A percentile compares a stretch with the other conserved stretches of the same genome.
Evolutionary conservation across 768 basidiomycete species (phyloP).

Genomic region (Mycena haematopus): DNA sequence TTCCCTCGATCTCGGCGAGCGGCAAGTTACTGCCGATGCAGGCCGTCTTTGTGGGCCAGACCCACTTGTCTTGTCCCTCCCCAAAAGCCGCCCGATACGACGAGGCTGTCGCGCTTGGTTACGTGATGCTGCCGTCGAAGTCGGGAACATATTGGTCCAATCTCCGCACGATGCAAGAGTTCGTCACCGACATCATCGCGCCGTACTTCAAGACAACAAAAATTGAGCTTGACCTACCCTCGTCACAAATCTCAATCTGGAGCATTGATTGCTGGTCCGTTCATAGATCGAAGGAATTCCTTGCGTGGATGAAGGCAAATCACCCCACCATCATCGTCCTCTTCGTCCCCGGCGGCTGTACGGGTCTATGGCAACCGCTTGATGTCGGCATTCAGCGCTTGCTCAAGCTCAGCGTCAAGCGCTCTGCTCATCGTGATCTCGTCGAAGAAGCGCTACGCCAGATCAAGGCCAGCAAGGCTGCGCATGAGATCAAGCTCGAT

Average conservation of each 20-base stretch:
- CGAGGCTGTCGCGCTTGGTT: conserved; percentile 32
- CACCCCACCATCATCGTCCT: conserved; percentile 40
- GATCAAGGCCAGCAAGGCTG: background rate
- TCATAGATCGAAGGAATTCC: conserved; percentile 42
- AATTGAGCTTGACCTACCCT: conserved; percentile 24
- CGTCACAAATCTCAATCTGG: conserved; percentile 36
- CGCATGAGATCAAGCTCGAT: background rate
- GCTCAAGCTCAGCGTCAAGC: conserved; percentile 33
- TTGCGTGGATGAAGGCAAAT: conserved; percentile 38
- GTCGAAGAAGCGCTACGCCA: conserved; percentile 33
- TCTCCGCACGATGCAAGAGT: conserved; percentile 34
- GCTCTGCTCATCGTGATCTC: conserved; percentile 33
- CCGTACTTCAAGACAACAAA: conserved; percentile 38
- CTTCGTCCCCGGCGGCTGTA: conserved; percentile 42
- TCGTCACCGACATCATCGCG: conserved; percentile 38
- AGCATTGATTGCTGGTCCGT: conserved; percentile 45
- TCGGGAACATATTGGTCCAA: conserved; percentile 40
- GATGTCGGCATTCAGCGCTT: conserved; percentile 43
- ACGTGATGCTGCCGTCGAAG: conserved; percentile 34
- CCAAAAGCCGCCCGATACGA: conserved; percentile 22
- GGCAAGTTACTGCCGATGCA: conserved; percentile 45
- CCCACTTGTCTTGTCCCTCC: conserved; percentile 32
- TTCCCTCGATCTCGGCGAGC: conserved; percentile 31
- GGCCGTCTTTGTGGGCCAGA: conserved; percentile 41
- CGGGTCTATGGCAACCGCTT: conserved; percentile 37